Conservation (phyloP, 1,139 yeast genomes). For the Hansenula anomala region DNA sequence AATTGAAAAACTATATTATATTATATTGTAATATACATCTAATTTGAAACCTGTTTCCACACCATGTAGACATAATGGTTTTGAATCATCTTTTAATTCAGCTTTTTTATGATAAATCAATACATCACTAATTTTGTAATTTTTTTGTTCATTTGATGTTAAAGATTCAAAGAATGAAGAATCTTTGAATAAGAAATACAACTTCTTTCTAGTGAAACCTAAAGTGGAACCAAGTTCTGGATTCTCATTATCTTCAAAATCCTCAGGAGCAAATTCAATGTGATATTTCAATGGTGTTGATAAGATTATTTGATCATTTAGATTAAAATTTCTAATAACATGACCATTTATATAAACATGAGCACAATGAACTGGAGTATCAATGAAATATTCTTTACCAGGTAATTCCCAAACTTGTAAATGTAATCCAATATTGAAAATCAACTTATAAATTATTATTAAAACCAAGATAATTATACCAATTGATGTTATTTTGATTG, state of each 20-base stretch:
- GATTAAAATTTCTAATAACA: conserved; percentile 24
- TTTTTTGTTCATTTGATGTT: conserved; percentile 9
- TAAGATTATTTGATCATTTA: conserved; percentile 17
- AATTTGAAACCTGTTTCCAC: conserved; percentile 66
- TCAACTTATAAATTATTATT: conserved; percentile 9
- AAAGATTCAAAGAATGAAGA: conserved; percentile 41
- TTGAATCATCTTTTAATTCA: conserved; percentile 32
- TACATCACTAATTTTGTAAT: conserved; percentile 27
- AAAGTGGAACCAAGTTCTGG: conserved; percentile 72
- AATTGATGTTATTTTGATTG: conserved; percentile 16
- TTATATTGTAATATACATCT: conserved; percentile 35
- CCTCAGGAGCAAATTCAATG: conserved; percentile 79
- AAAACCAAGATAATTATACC: conserved; percentile 9
- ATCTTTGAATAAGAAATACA: conserved; percentile 46
- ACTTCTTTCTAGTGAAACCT: conserved; percentile 50
- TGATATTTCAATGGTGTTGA: conserved; percentile 50
- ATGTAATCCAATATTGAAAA: conserved; percentile 11
- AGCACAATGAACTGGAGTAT: conserved; percentile 75
- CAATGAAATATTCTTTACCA: conserved; percentile 61
- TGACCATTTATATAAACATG: conserved; percentile 57
- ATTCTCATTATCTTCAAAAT: conserved; percentile 48
- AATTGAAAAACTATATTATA: neutral
- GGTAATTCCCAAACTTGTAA: conserved; percentile 32
- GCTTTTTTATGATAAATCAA: conserved; percentile 28
- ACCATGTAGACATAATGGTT: conserved; percentile 54